A percentile compares a stretch with the other conserved stretches of the same genome.
Evolutionary conservation across 306 rosid genomes (phyloP).

Genomic region (Sphenostylis stenocarpa): DNA sequence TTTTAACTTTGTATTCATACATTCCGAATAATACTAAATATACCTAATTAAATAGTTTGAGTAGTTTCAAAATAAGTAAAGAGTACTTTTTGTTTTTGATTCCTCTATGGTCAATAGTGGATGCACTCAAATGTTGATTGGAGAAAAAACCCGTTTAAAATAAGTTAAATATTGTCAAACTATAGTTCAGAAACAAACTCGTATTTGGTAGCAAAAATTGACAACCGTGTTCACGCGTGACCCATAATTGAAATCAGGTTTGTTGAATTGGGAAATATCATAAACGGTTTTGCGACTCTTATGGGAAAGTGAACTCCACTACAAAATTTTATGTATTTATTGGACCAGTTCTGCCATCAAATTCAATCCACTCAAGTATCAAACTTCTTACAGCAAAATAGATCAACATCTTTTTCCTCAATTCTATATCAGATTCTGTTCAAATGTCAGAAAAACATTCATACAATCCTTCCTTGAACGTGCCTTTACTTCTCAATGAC

Average conservation of each 20-base stretch:
- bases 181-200: background rate
- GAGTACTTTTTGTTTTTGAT: background rate
- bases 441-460: background rate
- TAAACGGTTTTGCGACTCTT: background rate
- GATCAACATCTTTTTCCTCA: background rate
- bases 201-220: background rate
- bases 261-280: background rate
- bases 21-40: background rate
- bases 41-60: background rate
- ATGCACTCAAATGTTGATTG: background rate
- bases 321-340: background rate
- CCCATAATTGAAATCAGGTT: background rate
- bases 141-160: background rate
- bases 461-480: background rate
- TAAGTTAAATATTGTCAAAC: background rate
- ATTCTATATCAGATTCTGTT: background rate
- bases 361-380: background rate
- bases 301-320: background rate
- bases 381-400: background rate
- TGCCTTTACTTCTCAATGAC: slow-evolving; percentile 23
- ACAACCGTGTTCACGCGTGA: background rate
- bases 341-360: background rate
- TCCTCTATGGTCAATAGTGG: background rate
- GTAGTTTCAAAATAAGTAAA: background rate
- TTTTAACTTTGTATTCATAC: background rate